A percentile compares a stretch with the other conserved stretches of the same genome.
These are phyloP conservation scores for Trypanosoma lewisi DNA, from an alignment of 208 protist genomes.

Conservation along the genomic window DNA sequence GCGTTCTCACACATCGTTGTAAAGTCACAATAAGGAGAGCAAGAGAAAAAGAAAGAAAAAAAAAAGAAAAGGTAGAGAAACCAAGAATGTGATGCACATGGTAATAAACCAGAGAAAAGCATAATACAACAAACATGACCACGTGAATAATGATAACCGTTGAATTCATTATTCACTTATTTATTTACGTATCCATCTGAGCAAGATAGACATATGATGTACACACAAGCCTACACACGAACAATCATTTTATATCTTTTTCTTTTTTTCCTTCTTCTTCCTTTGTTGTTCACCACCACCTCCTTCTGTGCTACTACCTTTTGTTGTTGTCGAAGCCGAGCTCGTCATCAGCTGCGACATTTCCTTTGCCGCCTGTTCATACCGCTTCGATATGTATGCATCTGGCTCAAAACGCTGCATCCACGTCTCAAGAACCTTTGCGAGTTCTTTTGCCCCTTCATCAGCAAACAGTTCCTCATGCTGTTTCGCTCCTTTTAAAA, in stretches of 20 bases:
- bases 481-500: constrained; percentile 53
- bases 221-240: not conserved
- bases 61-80: not conserved
- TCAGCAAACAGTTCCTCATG: constrained; percentile 56
- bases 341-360: constrained; percentile 72
- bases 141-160: not conserved
- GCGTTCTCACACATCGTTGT: not conserved
- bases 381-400: constrained; percentile 56
- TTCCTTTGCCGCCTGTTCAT: constrained; percentile 79
- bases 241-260: constrained; percentile 56
- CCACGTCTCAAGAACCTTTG: constrained; percentile 57
- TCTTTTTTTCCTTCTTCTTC: constrained; percentile 79
- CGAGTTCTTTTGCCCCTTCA: constrained; percentile 58
- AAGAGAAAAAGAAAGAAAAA: not conserved
- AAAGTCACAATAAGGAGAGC: not conserved
- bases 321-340: constrained; percentile 15
- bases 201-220: not conserved
- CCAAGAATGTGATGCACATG: not conserved
- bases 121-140: not conserved
- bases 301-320: constrained; percentile 16
- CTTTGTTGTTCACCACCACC: constrained; percentile 46
- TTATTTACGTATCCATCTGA: not conserved
- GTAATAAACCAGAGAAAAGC: not conserved
- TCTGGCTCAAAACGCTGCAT: constrained; percentile 84
- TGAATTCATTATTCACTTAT: not conserved